phyloP scores from a whole-genome alignment of 306 rosid genomes.

The Notholithocarpus densiflorus region DNA sequence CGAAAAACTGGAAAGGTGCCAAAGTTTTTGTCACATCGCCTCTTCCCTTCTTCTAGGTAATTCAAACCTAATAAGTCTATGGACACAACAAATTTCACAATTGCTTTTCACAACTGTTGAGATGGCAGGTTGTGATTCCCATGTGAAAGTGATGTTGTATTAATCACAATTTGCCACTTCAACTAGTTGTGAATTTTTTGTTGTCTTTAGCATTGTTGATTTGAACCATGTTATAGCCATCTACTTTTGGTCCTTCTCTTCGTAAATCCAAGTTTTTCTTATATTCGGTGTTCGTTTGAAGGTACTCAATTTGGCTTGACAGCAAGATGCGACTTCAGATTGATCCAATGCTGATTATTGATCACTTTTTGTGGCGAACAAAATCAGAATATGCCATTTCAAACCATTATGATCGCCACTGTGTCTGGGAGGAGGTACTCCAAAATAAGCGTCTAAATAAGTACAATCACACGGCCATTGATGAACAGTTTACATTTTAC shows the following conservation, averaged over 20 bases:
- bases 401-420: conserved; percentile 89
- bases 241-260: conserved; percentile 20
- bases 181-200: no score
- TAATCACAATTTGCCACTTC: no score
- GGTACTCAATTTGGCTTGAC: conserved; percentile 98
- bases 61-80: neutral
- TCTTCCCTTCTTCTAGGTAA: conserved; percentile 85
- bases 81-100: no score
- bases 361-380: conserved; percentile 77
- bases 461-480: conserved; percentile 76
- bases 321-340: conserved; percentile 88
- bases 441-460: conserved; percentile 91
- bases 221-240: conserved; percentile 12
- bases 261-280: conserved; percentile 8
- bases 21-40: conserved; percentile 85
- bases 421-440: conserved; percentile 94
- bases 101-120: no score
- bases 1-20: conserved; percentile 98
- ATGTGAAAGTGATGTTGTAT: no score
- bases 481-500: conserved; percentile 71
- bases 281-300: conserved; percentile 32
- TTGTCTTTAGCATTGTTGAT: no score
- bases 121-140: no score
- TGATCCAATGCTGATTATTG: conserved; percentile 85
- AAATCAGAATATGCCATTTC: conserved; percentile 91